Base-by-base conservation (phyloP, 2,329 filamentous ascomycete species). In the Sclerotinia subarctica region DNA sequence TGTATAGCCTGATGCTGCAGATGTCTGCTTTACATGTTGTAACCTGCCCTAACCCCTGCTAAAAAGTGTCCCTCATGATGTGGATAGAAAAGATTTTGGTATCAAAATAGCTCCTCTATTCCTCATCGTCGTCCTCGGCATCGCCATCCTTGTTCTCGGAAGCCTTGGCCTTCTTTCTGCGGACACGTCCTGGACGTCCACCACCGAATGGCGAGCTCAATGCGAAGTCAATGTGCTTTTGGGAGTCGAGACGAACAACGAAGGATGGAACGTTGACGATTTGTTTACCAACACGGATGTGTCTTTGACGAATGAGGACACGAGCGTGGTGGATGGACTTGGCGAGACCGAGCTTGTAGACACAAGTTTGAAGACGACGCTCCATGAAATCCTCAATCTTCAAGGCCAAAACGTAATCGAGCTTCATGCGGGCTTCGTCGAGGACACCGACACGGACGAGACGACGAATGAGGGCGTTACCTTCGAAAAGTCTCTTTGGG, bases 201-300 rank as follows among this genome's bases (percentile, higher is more conserved):
- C 94, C 94, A 84, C 95, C 95, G 79, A 97, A 97, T 81, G 95
- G 94, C 81, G 94, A 98, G 84, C 90, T 96, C 75, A 99, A 89
- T 73, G 95, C 88, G 83, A 99, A 98, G 88, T 99, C 95, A 79
- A 99, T 98, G 91, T 99, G 95, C 92, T 99, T 99, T 90, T 99
- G 95, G 79, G 94, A 97, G 88, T 99, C 95, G 80, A 99, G 93
- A 85, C 95, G 95, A 83, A 99, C 95, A 82, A 99, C 91, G 91
- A 97, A 99, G 68, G 94, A 98, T 75, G 95, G 95, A 71, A 99
- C 95, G 85, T 99, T 99, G 88, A 99, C 95, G 82, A 99, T 98
- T 88, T 99, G 95, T 92, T 99, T 99, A 85, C 95, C 95, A 81
- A 99, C 95, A 81, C 94, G 95, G 86, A 99, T 99, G 88, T 99